Percentiles rank a stretch among this genome's conserved stretches.
Evolutionary conservation across 148 eudicot species (phyloP).

Genomic region (Rhododendron simsii): DNA sequence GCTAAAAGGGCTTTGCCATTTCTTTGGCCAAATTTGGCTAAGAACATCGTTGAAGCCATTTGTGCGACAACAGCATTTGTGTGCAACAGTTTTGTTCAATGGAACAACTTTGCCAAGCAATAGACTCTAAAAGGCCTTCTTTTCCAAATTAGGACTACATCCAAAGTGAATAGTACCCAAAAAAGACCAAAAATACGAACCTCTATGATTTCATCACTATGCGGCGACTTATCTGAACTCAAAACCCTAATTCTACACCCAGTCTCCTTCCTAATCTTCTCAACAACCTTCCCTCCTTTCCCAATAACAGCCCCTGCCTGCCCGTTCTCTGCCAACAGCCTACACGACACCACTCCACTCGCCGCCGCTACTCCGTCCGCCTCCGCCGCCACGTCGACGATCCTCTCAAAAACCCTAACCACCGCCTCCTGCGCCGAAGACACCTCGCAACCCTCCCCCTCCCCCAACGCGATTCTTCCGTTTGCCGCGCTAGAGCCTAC

Average conservation of each 20-base stretch:
- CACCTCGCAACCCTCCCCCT: slow-evolving; percentile 18
- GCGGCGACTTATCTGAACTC: neutral
- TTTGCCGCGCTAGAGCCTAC: slow-evolving; percentile 16
- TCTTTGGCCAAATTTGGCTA: no score
- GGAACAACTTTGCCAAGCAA: no score
- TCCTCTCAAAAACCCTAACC: slow-evolving; percentile 70
- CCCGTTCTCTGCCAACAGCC: neutral
- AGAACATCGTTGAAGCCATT: no score
- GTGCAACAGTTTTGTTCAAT: no score
- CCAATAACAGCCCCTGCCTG: neutral
- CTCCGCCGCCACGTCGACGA: slow-evolving; percentile 62
- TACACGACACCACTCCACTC: neutral
- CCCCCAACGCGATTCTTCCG: slow-evolving; percentile 19
- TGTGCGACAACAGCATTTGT: no score
- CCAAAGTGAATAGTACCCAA: neutral
- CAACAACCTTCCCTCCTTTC: neutral
- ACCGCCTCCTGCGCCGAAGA: slow-evolving; percentile 69
- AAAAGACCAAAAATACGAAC: neutral
- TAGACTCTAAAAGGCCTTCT: no score
- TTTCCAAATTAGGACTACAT: neutral
- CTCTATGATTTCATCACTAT: neutral
- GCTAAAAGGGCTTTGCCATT: no score
- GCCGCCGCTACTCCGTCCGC: slow-evolving; percentile 16
- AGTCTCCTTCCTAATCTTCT: neutral
- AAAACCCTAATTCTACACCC: neutral